A percentile compares a stretch with the other conserved stretches of the same genome.
Evolutionary conservation across 352 stramenopile genomes (phyloP).

Genomic region (Phytophthora boehmeriae): DNA sequence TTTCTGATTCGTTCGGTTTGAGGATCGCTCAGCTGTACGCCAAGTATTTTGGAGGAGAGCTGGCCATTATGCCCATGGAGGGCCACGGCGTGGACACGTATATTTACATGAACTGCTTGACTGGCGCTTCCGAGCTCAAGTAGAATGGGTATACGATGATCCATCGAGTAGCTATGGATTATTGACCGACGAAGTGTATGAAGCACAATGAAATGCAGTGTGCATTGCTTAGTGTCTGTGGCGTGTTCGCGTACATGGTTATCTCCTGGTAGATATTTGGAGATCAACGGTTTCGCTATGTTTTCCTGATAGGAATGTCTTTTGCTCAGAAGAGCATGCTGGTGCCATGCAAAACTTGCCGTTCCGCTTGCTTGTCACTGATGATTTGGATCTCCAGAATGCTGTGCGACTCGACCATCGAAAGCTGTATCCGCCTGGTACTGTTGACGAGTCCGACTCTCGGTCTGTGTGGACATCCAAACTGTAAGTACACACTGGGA

Average conservation of each 20-base stretch:
- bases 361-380: constrained; percentile 29
- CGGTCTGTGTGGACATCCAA: constrained; percentile 27
- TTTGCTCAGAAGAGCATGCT: background rate
- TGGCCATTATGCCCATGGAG: constrained; percentile 99
- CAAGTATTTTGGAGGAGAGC: constrained; percentile 98
- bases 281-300: constrained; percentile 4
- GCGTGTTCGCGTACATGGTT: background rate
- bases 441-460: constrained; percentile 11
- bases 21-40: constrained; percentile 94
- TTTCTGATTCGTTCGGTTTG: constrained; percentile 89
- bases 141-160: constrained; percentile 30
- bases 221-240: constrained; percentile 6
- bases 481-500: constrained; percentile 23
- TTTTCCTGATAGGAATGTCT: background rate
- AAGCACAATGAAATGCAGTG: constrained; percentile 19
- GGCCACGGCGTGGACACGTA: constrained; percentile 97
- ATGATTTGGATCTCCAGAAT: constrained; percentile 29
- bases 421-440: constrained; percentile 15
- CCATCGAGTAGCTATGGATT: background rate
- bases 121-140: constrained; percentile 73
- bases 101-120: constrained; percentile 90
- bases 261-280: background rate
- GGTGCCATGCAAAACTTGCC: constrained; percentile 29
- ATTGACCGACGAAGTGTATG: constrained; percentile 7
- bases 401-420: constrained; percentile 4